Base-by-base conservation (phyloP, 768 basidiomycete genomes). In the Boletus tylopilopsis region DNA sequence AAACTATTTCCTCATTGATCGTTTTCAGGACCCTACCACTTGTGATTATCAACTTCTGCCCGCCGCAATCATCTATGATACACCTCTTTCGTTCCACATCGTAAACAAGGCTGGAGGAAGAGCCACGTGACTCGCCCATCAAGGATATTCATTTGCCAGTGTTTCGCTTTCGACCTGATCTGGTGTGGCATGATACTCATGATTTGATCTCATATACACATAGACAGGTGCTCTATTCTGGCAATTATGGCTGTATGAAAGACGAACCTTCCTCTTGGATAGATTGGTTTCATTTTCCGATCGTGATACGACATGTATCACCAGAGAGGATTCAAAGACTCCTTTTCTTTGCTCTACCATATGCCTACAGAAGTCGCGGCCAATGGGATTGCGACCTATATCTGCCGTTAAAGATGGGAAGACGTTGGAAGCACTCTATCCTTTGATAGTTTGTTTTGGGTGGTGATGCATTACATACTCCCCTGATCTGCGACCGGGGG, bases 401-500 rank as follows among this genome's bases (percentile, higher is more conserved):
- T n/a, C n/a, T n/a, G n/a, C n/a, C n/a, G n/a, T n/a, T 23, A 11
- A 35, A 51, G 35, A 2, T 10, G 10, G 3, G 29, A 36, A 32
- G 33, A 42, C 10, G 4, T 41, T 33, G 24, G 44, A 25, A 19
- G 52, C n/a, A n/a, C n/a, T n/a, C n/a, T n/a, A n/a, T n/a, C n/a
- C n/a, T n/a, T n/a, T n/a, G n/a, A n/a, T n/a, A n/a, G n/a, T n/a
- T n/a, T n/a, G n/a, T n/a, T n/a, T n/a, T n/a, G n/a, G 34, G 18
- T 7, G 5, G 37, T 1, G 33, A 36, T 21, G n/a, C 18, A 16
- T 32, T 45, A 18, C 12, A n/a, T 18, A 9, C 15, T n/a, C 40
- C n/a, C 39, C 39, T 46, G 51, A 54, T 54, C 39, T 54, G 35
- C 44, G 10, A 30, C 42, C 23, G 18, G 25, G 32, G 15, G 2